Base-by-base conservation (phyloP, 1,139 yeast species). In the Trichomonascaceae sp. region DNA sequence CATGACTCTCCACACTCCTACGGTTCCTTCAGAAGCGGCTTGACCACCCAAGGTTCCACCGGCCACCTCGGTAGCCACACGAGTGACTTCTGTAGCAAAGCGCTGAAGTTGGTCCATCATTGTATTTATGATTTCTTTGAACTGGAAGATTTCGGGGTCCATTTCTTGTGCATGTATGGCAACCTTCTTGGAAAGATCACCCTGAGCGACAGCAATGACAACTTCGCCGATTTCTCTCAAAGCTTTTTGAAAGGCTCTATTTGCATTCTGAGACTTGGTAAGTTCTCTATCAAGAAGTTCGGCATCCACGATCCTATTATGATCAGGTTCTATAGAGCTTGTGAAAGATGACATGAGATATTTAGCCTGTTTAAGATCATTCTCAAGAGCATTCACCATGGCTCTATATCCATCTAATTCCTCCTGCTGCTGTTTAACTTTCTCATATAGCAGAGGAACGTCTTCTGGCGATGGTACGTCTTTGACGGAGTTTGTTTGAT, bases 11-110 rank as follows among this genome's bases (percentile, higher is more conserved):
- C 96, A 87, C 55, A 86, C 86, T 17, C 96, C 96, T 3, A 85
- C 89, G 0, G 91, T 83, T 8, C 90, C 91, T 57, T 84, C 87
- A 57, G 84, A 85, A 63, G 84, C 86, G 39, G 93, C 95, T 67
- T 86, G 95, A 39, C 96, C 96, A 61, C 96, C 96, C 51, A 87
- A 75, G 58, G 87, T 87, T 58, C 96, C 96, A 64, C 87, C 87
- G 41, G 96, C 93, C 32, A 87, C 96, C 64, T 87, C 95, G 10
- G 91, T 86, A 46, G 96, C 95, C 18, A 87, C 89, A 58, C 87
- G 82, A 36, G 93, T 85, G 43, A 87, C 95, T 69, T 87, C 95
- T 57, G 80, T 79, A 22, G 95, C 91, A 69, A 87, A 87, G 12
- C 87, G 80, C 66, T 85, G 93, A 57, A 87, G 75, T 69, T 87